Percentiles rank a stretch among this genome's conserved stretches.
Conservation (phyloP, 768 basidiomycete species). For the Postia placenta region DNA sequence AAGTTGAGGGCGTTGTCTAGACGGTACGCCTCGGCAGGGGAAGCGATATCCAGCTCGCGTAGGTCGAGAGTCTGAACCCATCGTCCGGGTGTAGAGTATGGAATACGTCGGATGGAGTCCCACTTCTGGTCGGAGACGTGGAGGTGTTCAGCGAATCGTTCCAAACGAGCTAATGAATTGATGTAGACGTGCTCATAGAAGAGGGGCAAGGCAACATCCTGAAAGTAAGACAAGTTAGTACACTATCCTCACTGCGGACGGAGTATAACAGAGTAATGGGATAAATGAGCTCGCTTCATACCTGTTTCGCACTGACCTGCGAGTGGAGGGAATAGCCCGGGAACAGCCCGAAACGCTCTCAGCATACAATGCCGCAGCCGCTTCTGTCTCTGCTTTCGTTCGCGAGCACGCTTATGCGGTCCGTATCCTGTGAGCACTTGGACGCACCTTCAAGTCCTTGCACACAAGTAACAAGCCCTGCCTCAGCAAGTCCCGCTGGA, state of each 20-base stretch:
- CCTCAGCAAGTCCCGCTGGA: conserved; percentile 10
- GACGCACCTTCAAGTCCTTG: conserved; percentile 15
- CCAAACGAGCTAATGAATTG: conserved; percentile 36
- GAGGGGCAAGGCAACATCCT: conserved; percentile 66
- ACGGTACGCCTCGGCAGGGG: conserved; percentile 42
- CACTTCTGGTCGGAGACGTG: conserved; percentile 66
- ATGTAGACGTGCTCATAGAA: conserved; percentile 55
- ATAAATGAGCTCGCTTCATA: too few species aligned
- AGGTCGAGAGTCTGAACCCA: conserved; percentile 80
- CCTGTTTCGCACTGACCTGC: too few species aligned
- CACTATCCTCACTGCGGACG: too few species aligned
- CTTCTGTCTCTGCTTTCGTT: too few species aligned
- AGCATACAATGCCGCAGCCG: too few species aligned
- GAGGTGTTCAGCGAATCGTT: conserved; percentile 54
- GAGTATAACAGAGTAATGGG: too few species aligned
- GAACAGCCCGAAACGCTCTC: too few species aligned
- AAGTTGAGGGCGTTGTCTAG: conserved; percentile 59
- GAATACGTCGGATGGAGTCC: conserved; percentile 85
- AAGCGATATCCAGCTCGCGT: conserved; percentile 40
- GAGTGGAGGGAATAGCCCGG: too few species aligned
- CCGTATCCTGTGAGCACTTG: too few species aligned
- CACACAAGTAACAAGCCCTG: conserved; percentile 22
- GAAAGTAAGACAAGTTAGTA: conserved; percentile 5
- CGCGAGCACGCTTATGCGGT: too few species aligned
- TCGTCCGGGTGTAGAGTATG: conserved; percentile 81